Percentiles rank a stretch among this genome's conserved stretches.
phyloP scores from a whole-genome alignment of 2,329 filamentous ascomycete genomes.

The Dactylellina haptotyla region DNA sequence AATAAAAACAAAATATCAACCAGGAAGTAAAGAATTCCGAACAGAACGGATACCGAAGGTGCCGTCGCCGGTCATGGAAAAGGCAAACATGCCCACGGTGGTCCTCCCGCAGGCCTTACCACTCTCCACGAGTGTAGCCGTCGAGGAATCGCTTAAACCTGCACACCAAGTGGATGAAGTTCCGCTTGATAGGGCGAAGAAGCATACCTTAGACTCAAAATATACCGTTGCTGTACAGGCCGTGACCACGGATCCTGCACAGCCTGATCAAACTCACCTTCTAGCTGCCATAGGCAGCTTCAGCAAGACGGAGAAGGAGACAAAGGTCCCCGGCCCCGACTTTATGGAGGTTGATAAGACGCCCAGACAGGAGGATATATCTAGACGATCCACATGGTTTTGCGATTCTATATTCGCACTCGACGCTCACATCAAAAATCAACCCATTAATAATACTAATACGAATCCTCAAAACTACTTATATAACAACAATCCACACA shows the following conservation, averaged over 20 bases:
- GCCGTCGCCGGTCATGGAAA: conserved; percentile 33
- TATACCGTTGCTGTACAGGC: conserved; percentile 44
- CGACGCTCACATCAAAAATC: conserved; percentile 49
- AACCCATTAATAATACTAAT: conserved; percentile 30
- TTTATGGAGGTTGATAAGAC: conserved; percentile 52
- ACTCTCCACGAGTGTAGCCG: conserved; percentile 7
- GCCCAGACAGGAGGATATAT: conserved; percentile 52
- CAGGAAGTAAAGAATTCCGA: conserved; percentile 29
- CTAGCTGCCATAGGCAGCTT: conserved; percentile 50
- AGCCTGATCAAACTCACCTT: conserved; percentile 47
- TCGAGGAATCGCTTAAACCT: conserved; percentile 49
- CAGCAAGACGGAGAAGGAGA: conserved; percentile 29
- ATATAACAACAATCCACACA: conserved; percentile 33
- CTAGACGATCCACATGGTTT: conserved; percentile 50
- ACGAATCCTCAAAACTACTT: conserved; percentile 21
- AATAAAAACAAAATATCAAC: conserved; percentile 34
- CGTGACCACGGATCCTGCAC: conserved; percentile 50
- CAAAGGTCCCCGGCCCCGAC: conserved; percentile 19
- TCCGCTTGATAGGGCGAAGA: conserved; percentile 49
- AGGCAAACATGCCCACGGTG: conserved; percentile 44
- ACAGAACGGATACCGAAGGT: conserved; percentile 23
- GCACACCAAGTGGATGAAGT: conserved; percentile 27
- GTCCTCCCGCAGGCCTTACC: conserved; percentile 34
- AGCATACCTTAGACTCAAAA: conserved; percentile 39
- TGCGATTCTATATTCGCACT: conserved; percentile 50